Base-by-base conservation (phyloP, 495 filamentous ascomycete genomes). In the Hamigera avellanea region DNA sequence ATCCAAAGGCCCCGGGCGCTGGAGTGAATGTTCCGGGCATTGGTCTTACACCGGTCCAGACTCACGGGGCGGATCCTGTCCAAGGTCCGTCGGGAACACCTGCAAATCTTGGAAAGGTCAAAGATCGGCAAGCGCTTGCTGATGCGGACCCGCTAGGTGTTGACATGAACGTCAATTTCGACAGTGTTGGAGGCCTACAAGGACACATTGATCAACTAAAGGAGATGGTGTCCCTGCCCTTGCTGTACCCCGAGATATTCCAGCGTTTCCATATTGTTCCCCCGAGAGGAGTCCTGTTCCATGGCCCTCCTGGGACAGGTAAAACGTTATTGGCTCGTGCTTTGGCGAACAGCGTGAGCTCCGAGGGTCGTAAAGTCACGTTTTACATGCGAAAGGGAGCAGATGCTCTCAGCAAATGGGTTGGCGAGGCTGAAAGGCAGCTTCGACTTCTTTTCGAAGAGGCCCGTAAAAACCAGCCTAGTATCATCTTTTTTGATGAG, bases 321-420 rank as follows among this genome's bases (percentile, higher is more conserved):
- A 98, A 98, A 65, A 98, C 91, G 6, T 67, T 96, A 16, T 70
- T 98, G 49, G 91, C 91, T 26, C 76, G 91, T 44, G 91, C 91
- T 30, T 67, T 98, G 14, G 86, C 93, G 13, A 83, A 84, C 33
- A 83, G 79, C 39, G 78, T 91, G 34, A 79, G 72, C 46, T 71
- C 73, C 1, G 80, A 87, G 37, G 86, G 86, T 30, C 77, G 80
- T 36, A 95, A 96, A 53, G 86, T 98, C 33, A 95, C 84, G 0
- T 98, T 98, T 46, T 98, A 95, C 62, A 98, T 98, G 91, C 77
- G 91, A 26, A 98, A 98, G 56, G 91, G 93, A 38, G 93, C 88
- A 23, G 91, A 98, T 69, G 86, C 86, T 31, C 66, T 96, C 29
- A 94, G 86, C 59, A 98, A 98, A 63, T 98, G 91, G 91, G 93